Evolutionary conservation across 2,329 filamentous ascomycete species (phyloP).

Genomic region (Xylaria sp.): DNA sequence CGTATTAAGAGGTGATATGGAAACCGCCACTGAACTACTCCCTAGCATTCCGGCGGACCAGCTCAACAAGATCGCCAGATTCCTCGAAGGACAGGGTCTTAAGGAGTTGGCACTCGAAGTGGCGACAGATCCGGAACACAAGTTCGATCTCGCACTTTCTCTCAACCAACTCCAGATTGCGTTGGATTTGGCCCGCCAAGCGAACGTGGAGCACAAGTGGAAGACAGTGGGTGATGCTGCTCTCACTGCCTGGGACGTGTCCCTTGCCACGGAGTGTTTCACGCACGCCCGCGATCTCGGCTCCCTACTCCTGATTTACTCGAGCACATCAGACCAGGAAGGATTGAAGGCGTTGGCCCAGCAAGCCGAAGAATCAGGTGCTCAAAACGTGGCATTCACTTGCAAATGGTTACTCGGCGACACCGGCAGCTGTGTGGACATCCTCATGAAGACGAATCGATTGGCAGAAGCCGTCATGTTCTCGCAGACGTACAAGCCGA

Average conservation of each 20-base stretch:
- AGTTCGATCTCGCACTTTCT: slow-evolving; percentile 84
- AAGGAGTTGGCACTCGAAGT: slow-evolving; percentile 94
- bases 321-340: slow-evolving; percentile 71
- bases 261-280: slow-evolving; percentile 89
- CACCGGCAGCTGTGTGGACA: slow-evolving; percentile 71
- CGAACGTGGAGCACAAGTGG: slow-evolving; percentile 95
- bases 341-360: slow-evolving; percentile 67
- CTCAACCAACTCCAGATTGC: slow-evolving; percentile 82
- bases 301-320: slow-evolving; percentile 81
- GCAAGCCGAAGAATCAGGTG: slow-evolving; percentile 69
- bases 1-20: slow-evolving; percentile 88
- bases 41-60: slow-evolving; percentile 82
- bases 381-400: slow-evolving; percentile 91
- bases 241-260: slow-evolving; percentile 77
- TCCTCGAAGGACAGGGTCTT: slow-evolving; percentile 94
- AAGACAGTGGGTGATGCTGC: slow-evolving; percentile 94
- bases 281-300: slow-evolving; percentile 84
- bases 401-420: slow-evolving; percentile 84
- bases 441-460: slow-evolving; percentile 73
- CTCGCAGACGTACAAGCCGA: slow-evolving; percentile 92
- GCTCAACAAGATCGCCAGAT: slow-evolving; percentile 96
- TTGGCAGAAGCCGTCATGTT: slow-evolving; percentile 85
- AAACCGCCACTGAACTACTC: slow-evolving; percentile 80
- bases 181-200: slow-evolving; percentile 73
- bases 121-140: slow-evolving; percentile 90